Conservation (phyloP, 257 asterid genomes). For the Jacaranda copaia region DNA sequence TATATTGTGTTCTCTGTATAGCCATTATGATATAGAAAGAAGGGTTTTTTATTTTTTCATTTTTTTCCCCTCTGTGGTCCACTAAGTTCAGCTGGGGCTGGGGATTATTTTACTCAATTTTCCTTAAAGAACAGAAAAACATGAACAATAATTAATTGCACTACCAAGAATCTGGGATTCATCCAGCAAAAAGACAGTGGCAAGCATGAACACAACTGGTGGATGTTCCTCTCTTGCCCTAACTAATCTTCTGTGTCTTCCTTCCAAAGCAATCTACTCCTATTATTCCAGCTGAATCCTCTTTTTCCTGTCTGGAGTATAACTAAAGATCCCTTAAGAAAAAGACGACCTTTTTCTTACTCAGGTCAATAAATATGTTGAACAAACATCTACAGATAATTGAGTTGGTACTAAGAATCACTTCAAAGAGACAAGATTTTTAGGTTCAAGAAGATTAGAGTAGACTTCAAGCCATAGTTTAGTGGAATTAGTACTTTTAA, state of each 20-base stretch:
- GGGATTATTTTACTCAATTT: background rate
- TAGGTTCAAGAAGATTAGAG: slow-evolving; percentile 24
- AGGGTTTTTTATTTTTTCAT: no score
- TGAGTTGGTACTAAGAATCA: slow-evolving; percentile 32
- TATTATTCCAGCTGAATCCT: slow-evolving; percentile 27
- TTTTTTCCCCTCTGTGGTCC: background rate
- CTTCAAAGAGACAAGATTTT: slow-evolving; percentile 19
- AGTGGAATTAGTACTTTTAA: slow-evolving; percentile 5
- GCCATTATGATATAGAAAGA: no score
- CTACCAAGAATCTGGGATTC: slow-evolving; percentile 26
- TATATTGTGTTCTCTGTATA: no score
- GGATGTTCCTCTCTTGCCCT: background rate
- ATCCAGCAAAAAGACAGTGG: slow-evolving; percentile 32
- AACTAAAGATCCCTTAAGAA: background rate
- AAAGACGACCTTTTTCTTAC: slow-evolving; percentile 25
- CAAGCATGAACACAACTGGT: slow-evolving; percentile 26
- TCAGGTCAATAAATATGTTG: slow-evolving; percentile 36
- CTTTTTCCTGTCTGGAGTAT: slow-evolving; percentile 18
- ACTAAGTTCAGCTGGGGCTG: background rate
- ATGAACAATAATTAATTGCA: slow-evolving; percentile 4
- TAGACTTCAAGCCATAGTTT: slow-evolving; percentile 23
- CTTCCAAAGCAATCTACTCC: slow-evolving; percentile 47
- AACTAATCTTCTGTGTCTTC: slow-evolving; percentile 49
- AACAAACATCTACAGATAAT: slow-evolving; percentile 19
- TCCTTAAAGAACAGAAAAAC: slow-evolving; percentile 20